Conservation (phyloP, 306 rosid genomes). For the Pterocarpus macrocarpus region DNA sequence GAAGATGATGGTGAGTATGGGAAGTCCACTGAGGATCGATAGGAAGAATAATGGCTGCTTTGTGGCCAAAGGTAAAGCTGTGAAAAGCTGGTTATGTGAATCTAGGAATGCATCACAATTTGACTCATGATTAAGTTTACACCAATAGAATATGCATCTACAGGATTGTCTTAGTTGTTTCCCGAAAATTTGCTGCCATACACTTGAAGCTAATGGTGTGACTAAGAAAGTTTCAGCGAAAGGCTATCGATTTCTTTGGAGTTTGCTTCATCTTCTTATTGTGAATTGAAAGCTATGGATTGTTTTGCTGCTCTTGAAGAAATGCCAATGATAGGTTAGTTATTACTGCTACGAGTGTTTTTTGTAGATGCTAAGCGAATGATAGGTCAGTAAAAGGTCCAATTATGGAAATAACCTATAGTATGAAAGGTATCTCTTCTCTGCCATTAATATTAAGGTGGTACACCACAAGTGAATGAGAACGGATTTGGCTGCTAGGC, state of each 20-base stretch:
- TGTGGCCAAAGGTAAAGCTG: slow-evolving; percentile 74
- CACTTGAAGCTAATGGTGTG: neutral
- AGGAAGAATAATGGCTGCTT: slow-evolving; percentile 82
- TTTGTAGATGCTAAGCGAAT: slow-evolving; percentile 47
- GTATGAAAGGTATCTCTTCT: slow-evolving; percentile 41
- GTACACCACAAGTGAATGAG: slow-evolving; percentile 40
- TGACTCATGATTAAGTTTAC: no score
- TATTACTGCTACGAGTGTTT: slow-evolving; percentile 4
- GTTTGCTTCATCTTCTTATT: slow-evolving; percentile 45
- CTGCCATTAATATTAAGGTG: slow-evolving; percentile 46
- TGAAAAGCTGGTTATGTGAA: neutral
- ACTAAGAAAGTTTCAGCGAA: neutral
- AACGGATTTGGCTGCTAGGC: slow-evolving; percentile 39
- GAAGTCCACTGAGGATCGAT: slow-evolving; percentile 71
- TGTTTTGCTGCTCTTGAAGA: neutral
- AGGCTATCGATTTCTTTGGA: neutral
- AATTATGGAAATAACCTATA: slow-evolving; percentile 35
- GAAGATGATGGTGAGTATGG: slow-evolving; percentile 68
- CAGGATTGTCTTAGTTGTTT: no score
- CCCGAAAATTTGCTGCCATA: no score
- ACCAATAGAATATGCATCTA: no score
- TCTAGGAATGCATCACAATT: neutral
- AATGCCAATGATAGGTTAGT: neutral
- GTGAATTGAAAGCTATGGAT: neutral
- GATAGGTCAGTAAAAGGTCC: slow-evolving; percentile 45